phyloP scores from a whole-genome alignment of 768 basidiomycete species.

The Trametes cinnabarina region DNA sequence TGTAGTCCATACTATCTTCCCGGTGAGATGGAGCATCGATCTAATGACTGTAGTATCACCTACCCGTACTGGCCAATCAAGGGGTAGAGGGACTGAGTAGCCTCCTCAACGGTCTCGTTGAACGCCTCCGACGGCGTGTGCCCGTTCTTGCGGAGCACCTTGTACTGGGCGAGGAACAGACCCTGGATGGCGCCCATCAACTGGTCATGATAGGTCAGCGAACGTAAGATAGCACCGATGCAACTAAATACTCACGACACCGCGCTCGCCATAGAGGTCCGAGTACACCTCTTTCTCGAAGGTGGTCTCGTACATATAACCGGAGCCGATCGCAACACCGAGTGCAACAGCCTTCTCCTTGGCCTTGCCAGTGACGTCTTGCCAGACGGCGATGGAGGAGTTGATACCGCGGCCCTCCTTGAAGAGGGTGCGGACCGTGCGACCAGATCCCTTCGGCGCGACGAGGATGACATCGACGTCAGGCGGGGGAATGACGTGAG shows the following conservation, averaged over 20 bases:
- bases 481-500: constrained; percentile 84
- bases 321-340: constrained; percentile 92
- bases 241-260: constrained; percentile 71
- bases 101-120: constrained; percentile 99
- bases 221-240: not conserved
- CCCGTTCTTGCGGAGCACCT: constrained; percentile 93
- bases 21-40: not conserved
- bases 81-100: constrained; percentile 98
- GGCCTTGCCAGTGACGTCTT: constrained; percentile 97
- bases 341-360: constrained; percentile 95
- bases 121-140: constrained; percentile 98
- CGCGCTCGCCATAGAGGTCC: constrained; percentile 98
- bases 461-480: constrained; percentile 99
- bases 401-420: constrained; percentile 99
- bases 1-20: constrained; percentile 87
- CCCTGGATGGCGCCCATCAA: constrained; percentile 99
- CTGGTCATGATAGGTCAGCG: constrained; percentile 37
- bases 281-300: constrained; percentile 99
- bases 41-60: constrained; percentile 20
- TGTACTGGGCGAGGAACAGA: constrained; percentile 98
- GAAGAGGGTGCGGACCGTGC: constrained; percentile 99
- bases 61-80: constrained; percentile 93
- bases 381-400: constrained; percentile 91
- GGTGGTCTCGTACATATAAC: constrained; percentile 98
- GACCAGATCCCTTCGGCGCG: constrained; percentile 97